Evolutionary conservation across 768 basidiomycete genomes (phyloP), one percentile per base, ranked within the genome.

Genomic region (Pleurotus platypus): DNA sequence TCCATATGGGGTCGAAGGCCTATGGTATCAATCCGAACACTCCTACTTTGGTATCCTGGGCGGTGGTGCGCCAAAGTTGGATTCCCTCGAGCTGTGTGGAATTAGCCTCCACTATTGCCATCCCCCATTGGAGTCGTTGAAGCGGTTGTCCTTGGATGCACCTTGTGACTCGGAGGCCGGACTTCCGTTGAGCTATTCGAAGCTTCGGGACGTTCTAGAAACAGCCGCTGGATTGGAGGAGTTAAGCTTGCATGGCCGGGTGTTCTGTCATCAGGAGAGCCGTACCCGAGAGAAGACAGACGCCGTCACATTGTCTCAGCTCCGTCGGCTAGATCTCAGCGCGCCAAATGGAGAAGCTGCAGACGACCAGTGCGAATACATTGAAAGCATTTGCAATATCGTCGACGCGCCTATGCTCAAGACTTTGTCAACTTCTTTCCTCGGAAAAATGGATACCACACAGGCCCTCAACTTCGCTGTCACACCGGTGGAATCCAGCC

Each of bases 171-270:
- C 51, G 6, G 51, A 54, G 39, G 51, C 39, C 20, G 51, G 51
- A 20, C 51, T 54, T n/a, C 51, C 51, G 24, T 42, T 54, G 51
- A 54, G 51, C 51, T 54, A 54, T 39, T 6, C 51, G 6, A 54
- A 54, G 51, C 39, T 54, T 20, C 37, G 20, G 39, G 51, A 54
- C n/a, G 39, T 54, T 26, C 22, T 54, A 18, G n/a, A 54, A 7
- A 39, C 18, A 8, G 51, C 51, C 4, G n/a, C 39, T 38, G 51
- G 39, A n/a, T 30, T 54, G 38, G 51, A 54, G 39, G 39, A 54
- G 26, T 38, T 54, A 18, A n/a, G 37, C 5, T 39, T 54, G 18
- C 51, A 54, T 9, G 51, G 51, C 13, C 39, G 51, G 12, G 51
- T 54, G n/a, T 39, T 54, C 22, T 54, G 51, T 26, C 51, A 54